Percentiles rank a stretch among this genome's conserved stretches.
Evolutionary conservation across 2,329 filamentous ascomycete genomes (phyloP).

Genomic region (Pseudonectria foliicola): DNA sequence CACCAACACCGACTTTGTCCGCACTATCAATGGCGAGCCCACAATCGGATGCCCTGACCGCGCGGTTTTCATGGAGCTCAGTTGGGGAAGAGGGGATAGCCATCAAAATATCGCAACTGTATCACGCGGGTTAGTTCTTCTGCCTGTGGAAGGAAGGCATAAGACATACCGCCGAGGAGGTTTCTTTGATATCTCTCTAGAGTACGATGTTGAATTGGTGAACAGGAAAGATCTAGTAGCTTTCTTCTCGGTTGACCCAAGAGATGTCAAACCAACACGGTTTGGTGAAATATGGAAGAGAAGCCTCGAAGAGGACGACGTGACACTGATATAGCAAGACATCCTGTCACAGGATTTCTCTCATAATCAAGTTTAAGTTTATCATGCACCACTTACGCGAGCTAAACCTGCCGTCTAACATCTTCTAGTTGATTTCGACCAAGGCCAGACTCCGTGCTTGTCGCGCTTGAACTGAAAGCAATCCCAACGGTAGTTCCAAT

Average conservation of each 20-base stretch:
- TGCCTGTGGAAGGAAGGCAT: background rate
- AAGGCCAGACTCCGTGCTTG: no score
- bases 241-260: background rate
- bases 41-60: background rate
- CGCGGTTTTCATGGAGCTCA: slow-evolving; percentile 1
- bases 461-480: no score
- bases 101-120: slow-evolving; percentile 1
- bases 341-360: no score
- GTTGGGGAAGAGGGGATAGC: slow-evolving; percentile 1
- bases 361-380: no score
- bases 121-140: slow-evolving; percentile 1
- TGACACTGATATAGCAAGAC: slow-evolving; percentile 1
- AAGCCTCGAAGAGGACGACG: background rate
- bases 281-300: slow-evolving; percentile 3
- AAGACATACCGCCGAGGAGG: slow-evolving; percentile 1
- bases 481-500: no score
- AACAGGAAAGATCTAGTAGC: background rate
- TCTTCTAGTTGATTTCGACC: no score
- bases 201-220: slow-evolving; percentile 1
- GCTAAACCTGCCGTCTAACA: no score
- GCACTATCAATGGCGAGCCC: background rate
- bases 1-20: slow-evolving; percentile 1
- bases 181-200: slow-evolving; percentile 1
- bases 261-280: slow-evolving; percentile 1
- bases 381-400: no score